Evolutionary conservation across 1,139 yeast genomes (phyloP).

Genomic region (Suhomyces yuchorum): DNA sequence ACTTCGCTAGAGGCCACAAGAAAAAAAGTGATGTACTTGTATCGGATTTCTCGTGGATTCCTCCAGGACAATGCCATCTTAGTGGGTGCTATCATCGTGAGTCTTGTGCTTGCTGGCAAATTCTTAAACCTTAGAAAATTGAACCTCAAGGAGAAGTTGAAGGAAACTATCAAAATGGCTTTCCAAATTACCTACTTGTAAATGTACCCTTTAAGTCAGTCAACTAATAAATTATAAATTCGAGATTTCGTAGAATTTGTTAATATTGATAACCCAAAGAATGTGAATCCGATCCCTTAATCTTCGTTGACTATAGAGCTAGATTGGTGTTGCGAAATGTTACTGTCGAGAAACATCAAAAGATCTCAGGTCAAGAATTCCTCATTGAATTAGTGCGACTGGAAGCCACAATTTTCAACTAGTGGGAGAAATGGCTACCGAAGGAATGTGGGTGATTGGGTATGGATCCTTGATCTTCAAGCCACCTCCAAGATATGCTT

Average conservation of each 20-base stretch:
- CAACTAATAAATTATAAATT: too few relatives aligned
- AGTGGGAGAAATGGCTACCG: conserved; percentile 8
- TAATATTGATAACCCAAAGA: too few relatives aligned
- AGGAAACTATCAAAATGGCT: conserved; percentile 48
- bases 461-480: conserved; percentile 90
- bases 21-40: conserved; percentile 19
- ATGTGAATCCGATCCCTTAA: too few relatives aligned
- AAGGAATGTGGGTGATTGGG: conserved; percentile 79
- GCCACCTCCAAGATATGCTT: conserved; percentile 75
- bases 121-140: conserved; percentile 29
- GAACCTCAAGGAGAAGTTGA: conserved; percentile 33
- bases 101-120: conserved; percentile 25
- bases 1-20: conserved; percentile 14
- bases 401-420: not conserved
- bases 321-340: too few relatives aligned
- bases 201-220: not conserved
- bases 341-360: too few relatives aligned
- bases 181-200: conserved; percentile 45
- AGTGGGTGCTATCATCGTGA: conserved; percentile 26
- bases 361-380: too few relatives aligned
- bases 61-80: conserved; percentile 35
- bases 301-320: too few relatives aligned
- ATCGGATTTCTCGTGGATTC: conserved; percentile 24
- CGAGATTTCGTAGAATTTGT: too few relatives aligned
- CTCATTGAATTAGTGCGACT: not conserved